Conservation (phyloP, 2,329 filamentous ascomycete species). For the Fusarium sp. region DNA sequence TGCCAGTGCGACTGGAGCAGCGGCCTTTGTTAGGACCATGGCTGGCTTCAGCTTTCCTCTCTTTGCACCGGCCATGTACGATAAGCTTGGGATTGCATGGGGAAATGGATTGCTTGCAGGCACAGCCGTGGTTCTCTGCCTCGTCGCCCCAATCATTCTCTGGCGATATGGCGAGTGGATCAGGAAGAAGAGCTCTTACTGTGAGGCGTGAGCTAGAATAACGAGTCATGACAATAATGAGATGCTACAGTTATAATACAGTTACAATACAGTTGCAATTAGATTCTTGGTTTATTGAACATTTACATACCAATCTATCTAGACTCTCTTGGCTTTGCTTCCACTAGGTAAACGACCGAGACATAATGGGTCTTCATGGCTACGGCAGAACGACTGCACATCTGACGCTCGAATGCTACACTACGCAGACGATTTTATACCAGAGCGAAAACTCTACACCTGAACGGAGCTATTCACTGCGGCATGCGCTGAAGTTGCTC, state of each 20-base stretch:
- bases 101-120: conserved; percentile 51
- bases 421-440: too few relatives aligned
- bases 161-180: conserved; percentile 38
- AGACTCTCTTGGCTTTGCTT: too few relatives aligned
- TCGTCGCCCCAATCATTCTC: conserved; percentile 27
- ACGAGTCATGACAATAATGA: neutral
- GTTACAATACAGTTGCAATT: neutral
- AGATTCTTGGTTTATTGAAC: too few relatives aligned
- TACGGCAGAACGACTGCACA: too few relatives aligned
- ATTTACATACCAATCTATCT: too few relatives aligned
- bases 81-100: conserved; percentile 56
- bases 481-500: too few relatives aligned
- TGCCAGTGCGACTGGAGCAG: conserved; percentile 58
- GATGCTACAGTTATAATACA: neutral
- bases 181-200: conserved; percentile 34
- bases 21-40: conserved; percentile 63
- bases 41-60: conserved; percentile 67
- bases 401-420: too few relatives aligned
- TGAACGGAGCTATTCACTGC: too few relatives aligned
- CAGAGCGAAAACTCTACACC: too few relatives aligned
- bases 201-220: conserved; percentile 13
- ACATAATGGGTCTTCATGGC: too few relatives aligned
- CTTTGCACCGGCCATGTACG: conserved; percentile 59
- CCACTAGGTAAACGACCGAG: too few relatives aligned
- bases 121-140: conserved; percentile 36